These are phyloP conservation scores for Wickerhamomyces strasburgensis DNA, from an alignment of 805 yeast species.

Conservation along the genomic window DNA sequence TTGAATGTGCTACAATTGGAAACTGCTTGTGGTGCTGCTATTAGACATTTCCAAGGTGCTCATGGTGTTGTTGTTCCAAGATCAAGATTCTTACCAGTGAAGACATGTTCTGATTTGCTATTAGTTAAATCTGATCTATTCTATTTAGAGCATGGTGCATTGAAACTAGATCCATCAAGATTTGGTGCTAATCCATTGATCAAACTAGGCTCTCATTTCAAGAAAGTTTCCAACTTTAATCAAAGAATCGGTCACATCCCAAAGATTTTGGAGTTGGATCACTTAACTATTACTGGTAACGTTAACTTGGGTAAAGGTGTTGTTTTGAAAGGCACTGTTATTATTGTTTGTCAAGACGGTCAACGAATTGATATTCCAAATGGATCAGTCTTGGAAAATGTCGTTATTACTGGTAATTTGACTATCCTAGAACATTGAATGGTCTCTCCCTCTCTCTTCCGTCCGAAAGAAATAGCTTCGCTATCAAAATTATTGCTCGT, in stretches of 20 bases:
- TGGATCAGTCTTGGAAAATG: conserved; percentile 91
- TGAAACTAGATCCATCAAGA: conserved; percentile 76
- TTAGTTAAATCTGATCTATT: conserved; percentile 94
- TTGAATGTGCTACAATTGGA: conserved; percentile 89
- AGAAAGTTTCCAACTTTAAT: conserved; percentile 90
- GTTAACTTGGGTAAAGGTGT: conserved; percentile 87
- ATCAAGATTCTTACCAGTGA: conserved; percentile 95
- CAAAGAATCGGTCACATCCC: conserved; percentile 93
- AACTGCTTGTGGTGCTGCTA: conserved; percentile 99
- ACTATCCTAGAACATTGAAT: conserved; percentile 93
- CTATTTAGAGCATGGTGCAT: conserved; percentile 85
- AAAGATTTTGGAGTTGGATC: conserved; percentile 92
- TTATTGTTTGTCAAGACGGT: conserved; percentile 95
- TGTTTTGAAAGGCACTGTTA: conserved; percentile 93
- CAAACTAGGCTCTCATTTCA: conserved; percentile 94
- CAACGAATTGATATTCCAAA: conserved; percentile 96
- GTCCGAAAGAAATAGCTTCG: too few species aligned
- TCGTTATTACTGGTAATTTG: conserved; percentile 94
- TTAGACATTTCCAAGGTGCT: conserved; percentile 89
- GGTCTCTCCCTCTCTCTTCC: too few species aligned
- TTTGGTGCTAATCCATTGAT: conserved; percentile 90
- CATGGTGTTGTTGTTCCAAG: conserved; percentile 99
- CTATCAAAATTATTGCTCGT: too few species aligned
- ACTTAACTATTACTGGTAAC: conserved; percentile 95
- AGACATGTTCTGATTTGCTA: conserved; percentile 91